A percentile compares a stretch with the other conserved stretches of the same genome.
These are phyloP conservation scores for Petunia secreta DNA, from an alignment of 257 asterid genomes.

Conservation along the genomic window DNA sequence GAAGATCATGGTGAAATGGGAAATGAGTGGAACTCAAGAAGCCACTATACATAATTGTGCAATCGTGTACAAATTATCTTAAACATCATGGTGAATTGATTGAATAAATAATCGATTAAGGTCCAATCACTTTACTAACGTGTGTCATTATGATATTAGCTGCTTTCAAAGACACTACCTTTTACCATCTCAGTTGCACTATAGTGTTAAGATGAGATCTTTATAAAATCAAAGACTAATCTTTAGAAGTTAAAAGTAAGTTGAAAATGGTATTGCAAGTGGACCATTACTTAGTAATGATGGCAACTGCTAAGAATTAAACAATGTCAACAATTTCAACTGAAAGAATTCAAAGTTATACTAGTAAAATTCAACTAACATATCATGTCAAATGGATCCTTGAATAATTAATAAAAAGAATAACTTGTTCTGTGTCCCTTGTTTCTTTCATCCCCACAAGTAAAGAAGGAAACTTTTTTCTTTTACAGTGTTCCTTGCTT, in stretches of 20 bases:
- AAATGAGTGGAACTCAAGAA: conserved; percentile 9
- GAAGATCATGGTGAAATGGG: neutral
- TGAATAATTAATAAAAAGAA: conserved; percentile 10
- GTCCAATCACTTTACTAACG: conserved; percentile 25
- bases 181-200: neutral
- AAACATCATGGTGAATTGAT: neutral
- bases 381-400: conserved; percentile 19
- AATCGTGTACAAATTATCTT: neutral
- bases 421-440: neutral
- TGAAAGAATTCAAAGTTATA: neutral
- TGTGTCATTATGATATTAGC: conserved; percentile 28
- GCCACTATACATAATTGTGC: neutral
- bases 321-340: conserved; percentile 22
- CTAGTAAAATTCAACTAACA: neutral
- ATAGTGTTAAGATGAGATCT: neutral
- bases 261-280: neutral
- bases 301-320: neutral
- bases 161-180: neutral
- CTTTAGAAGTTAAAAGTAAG: neutral
- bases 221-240: conserved; percentile 7
- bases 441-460: conserved; percentile 25
- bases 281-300: conserved; percentile 10
- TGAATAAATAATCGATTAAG: conserved; percentile 14
- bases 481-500: conserved; percentile 36
- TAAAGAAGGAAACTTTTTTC: conserved; percentile 8